Conservation (phyloP, 2,329 filamentous ascomycete genomes). For the Hypoxylon rubiginosum region DNA sequence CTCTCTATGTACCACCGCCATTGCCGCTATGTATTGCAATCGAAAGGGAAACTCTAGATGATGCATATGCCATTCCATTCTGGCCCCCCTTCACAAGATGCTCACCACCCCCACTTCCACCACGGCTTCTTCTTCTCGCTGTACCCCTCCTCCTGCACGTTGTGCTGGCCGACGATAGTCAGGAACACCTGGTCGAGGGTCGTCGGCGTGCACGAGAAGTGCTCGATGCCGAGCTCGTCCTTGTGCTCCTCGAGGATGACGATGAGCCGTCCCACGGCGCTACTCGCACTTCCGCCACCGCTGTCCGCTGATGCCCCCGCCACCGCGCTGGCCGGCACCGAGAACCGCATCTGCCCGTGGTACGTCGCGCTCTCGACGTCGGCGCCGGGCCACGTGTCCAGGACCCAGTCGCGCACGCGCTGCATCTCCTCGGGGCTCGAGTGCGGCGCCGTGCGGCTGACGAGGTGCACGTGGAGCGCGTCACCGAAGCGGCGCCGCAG, state of each 20-base stretch:
- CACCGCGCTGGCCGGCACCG: constrained; percentile 69
- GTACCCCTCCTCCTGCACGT: constrained; percentile 78
- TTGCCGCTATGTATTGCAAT: no score
- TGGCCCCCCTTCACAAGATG: no score
- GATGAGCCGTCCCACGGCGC: constrained; percentile 77
- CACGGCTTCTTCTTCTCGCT: constrained; percentile 45
- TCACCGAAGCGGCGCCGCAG: constrained; percentile 83
- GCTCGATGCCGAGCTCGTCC: constrained; percentile 77
- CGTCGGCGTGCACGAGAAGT: constrained; percentile 89
- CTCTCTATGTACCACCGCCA: no score
- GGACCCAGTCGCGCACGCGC: constrained; percentile 75
- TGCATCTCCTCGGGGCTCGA: constrained; percentile 78
- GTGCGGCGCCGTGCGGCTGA: constrained; percentile 80
- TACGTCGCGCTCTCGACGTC: constrained; percentile 80
- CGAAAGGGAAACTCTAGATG: no score
- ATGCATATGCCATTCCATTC: no score
- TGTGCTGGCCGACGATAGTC: constrained; percentile 83
- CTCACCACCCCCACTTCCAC: constrained; percentile 42
- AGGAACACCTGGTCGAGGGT: constrained; percentile 94
- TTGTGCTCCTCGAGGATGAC: constrained; percentile 80
- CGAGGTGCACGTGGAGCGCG: constrained; percentile 83
- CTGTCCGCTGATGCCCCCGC: constrained; percentile 38
- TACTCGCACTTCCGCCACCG: constrained; percentile 40
- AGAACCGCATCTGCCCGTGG: constrained; percentile 91
- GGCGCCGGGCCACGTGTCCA: constrained; percentile 71